phyloP scores from a whole-genome alignment of 306 rosid species.

The Cicer arietinum region DNA sequence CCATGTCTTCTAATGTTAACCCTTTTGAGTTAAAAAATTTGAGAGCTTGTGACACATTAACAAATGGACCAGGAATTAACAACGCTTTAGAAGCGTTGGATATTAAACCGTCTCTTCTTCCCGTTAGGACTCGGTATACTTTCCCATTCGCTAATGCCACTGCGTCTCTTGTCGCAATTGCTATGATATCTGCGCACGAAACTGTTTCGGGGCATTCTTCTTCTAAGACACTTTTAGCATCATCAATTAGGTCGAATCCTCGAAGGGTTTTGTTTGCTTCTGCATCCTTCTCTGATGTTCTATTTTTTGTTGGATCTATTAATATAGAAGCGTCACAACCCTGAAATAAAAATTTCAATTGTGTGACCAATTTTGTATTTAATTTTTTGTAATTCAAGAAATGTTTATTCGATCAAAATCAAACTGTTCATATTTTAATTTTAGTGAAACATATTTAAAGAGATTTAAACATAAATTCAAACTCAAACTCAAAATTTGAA shows the following conservation, averaged over 20 bases:
- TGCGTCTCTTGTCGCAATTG: conserved; percentile 60
- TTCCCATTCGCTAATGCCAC: conserved; percentile 58
- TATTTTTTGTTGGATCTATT: conserved; percentile 43
- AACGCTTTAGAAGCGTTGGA: conserved; percentile 41
- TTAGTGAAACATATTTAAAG: background rate
- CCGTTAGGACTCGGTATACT: conserved; percentile 45
- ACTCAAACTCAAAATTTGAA: background rate
- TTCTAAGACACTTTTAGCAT: conserved; percentile 51
- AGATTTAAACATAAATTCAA: background rate
- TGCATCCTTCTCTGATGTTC: conserved; percentile 51
- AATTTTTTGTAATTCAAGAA: no score
- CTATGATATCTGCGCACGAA: conserved; percentile 64
- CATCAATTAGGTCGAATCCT: conserved; percentile 57
- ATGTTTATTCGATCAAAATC: background rate
- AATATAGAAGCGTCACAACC: conserved; percentile 71
- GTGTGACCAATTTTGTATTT: background rate
- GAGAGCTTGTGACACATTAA: conserved; percentile 41
- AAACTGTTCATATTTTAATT: background rate
- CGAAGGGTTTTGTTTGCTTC: conserved; percentile 49
- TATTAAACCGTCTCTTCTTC: conserved; percentile 59
- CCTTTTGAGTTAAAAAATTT: conserved; percentile 44
- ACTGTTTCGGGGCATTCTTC: conserved; percentile 56
- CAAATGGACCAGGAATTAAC: conserved; percentile 52
- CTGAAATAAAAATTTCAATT: conserved; percentile 29
- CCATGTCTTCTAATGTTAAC: conserved; percentile 57